Base-by-base conservation (phyloP, 177 flowering plant genomes). In the Vitis hybrid region DNA sequence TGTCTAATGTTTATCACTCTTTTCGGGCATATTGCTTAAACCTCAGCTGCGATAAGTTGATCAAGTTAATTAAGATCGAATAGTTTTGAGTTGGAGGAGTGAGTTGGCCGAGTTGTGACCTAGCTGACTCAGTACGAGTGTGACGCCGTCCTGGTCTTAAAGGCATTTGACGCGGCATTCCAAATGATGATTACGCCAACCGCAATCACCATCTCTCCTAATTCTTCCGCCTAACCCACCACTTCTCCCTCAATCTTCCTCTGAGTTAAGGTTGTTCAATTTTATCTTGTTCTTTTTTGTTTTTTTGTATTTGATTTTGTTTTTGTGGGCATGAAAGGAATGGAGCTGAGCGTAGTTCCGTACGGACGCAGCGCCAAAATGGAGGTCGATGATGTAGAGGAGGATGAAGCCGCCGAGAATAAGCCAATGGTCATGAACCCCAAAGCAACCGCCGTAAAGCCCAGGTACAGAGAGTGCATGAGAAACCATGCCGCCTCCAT, bases 401-500 rank as follows among this genome's bases (percentile, higher is more conserved):
- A 60, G 19, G n/a, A 54, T 59, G 57, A 40, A 40, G 46, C 46
- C 46, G 21, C 56, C 1, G 55, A 59, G 49, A 60, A 65, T 52
- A 71, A 19, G 27, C 12, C 5, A 59, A n/a, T 57, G 10, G 60
- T 57, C 27, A 57, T 57, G 60, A n/a, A 66, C 13, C 62, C 52
- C 40, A 19, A 51, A 48, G 54, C 24, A 4, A 11, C 11, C 3
- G 14, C 15, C 18, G 12, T 15, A 6, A 52, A 10, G 4, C 62
- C 76, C 30, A 71, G 55, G 66, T 86, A 82, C 74, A 61, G 70
- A 11, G 87, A 82, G 75, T 86, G 89, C 74, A 71, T 80, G 74
- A 72, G 67, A 74, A 86, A 86, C 76, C 86, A 86, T 71, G 87
- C 87, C 2, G 89, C 89, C 6, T 63, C 83, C 61, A 76, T 82